Evolutionary conservation across 139 green algal species (phyloP), one percentile per base, ranked within the genome.

Genomic region (Haematococcus sp.): DNA sequence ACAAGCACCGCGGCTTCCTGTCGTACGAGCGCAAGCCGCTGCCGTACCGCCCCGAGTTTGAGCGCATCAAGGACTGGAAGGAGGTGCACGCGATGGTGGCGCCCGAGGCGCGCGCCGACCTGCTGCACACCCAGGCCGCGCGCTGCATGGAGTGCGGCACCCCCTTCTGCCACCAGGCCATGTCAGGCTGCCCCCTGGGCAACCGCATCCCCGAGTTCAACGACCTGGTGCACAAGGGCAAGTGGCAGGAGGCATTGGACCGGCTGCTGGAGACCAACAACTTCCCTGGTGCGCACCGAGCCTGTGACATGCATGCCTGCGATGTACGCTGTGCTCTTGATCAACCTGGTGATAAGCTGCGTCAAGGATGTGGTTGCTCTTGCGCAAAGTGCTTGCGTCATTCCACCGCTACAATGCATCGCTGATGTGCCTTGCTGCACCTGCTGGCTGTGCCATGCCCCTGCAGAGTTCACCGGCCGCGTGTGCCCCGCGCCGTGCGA

Each of bases 171-270:
- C 93, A 98, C 81, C 88, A 92, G 66, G 71, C 75, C 23, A 31
- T 73, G 73, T 87, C 77, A 27, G 87, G 94, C 56, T 98, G 94
- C 86, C 94, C 94, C 7, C 86, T 98, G 60, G 93, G 93, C 63
- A 98, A 98, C 88, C 89, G 90, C 55, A 98, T 98, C 76, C 94
- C 94, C 25, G 94, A 98, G 86, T 98, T 91, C 84, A 98, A 98
- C 73, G 93, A 96, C 65, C 85, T 98, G 61, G 94, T 98, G 74
- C 86, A 95, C 85, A 86, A 98, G 69, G 94, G 92, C 51, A 77
- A 89, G 35, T 98, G 94, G 94, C 80, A 76, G 4, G 95, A 97
- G 73, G 94, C 94, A 23, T 81, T 97, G 43, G 85, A 98, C 78
- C 79, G 94, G 1, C 89, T 98, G 70, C 82, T 98, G 63, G 93